These are phyloP conservation scores for Phytomonas francai DNA, from an alignment of 208 protist genomes.

Conservation along the genomic window DNA sequence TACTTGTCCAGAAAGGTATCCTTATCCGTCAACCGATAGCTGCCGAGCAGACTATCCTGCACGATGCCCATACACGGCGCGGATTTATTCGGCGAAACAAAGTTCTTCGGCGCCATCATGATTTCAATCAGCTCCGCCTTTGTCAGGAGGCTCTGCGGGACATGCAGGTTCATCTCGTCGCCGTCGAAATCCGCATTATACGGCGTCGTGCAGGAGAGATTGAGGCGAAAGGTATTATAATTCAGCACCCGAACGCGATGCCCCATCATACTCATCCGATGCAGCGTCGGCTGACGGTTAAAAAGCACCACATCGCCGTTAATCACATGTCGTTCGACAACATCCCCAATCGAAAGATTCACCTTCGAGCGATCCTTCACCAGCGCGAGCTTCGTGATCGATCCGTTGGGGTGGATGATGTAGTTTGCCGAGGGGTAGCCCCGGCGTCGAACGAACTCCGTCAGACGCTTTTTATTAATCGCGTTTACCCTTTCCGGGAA, in stretches of 20 bases:
- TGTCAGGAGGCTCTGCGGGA: constrained; percentile 96
- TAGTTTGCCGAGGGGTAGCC: constrained; percentile 97
- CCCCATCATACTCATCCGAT: constrained; percentile 99
- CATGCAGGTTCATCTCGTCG: constrained; percentile 99
- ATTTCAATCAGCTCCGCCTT: constrained; percentile 96
- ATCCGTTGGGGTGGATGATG: constrained; percentile 82
- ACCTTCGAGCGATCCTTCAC: constrained; percentile 75
- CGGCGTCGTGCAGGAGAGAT: constrained; percentile 97
- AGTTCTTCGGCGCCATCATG: constrained; percentile 99
- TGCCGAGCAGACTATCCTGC: constrained; percentile 97
- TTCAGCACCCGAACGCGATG: constrained; percentile 96
- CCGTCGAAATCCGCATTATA: constrained; percentile 99
- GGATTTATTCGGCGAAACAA: constrained; percentile 98
- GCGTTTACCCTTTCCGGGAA: constrained; percentile 98
- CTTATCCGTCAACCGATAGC: constrained; percentile 91
- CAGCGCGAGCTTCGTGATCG: constrained; percentile 89
- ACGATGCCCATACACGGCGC: constrained; percentile 99
- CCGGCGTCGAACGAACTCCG: constrained; percentile 89
- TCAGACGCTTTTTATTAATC: constrained; percentile 95
- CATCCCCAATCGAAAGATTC: constrained; percentile 85
- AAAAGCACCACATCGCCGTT: constrained; percentile 99
- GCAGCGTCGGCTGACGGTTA: constrained; percentile 99
- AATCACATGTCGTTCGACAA: constrained; percentile 97
- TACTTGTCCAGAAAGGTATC: constrained; percentile 96
- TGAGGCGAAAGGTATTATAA: constrained; percentile 99